Conservation (phyloP, 129 eudicot species). For the Rutidosis leptorrhynchoides region DNA sequence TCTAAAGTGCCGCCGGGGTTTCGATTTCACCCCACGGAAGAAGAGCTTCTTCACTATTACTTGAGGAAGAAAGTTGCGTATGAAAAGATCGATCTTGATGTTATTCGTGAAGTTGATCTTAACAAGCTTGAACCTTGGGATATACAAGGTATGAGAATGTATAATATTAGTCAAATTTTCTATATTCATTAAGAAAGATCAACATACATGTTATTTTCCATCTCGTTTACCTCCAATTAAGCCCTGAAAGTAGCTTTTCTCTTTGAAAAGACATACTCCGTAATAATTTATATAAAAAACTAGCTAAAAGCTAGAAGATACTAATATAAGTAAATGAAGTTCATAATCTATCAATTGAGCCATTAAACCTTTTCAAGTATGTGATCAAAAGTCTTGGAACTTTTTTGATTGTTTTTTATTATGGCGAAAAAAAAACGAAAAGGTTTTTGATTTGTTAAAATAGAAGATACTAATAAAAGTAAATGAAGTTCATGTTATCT, state of each 20-base stretch:
- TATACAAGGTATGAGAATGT: slow-evolving; percentile 47
- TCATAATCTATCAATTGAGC: neutral
- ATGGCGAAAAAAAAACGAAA: too few species aligned
- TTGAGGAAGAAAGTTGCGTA: slow-evolving; percentile 55
- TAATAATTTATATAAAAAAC: neutral
- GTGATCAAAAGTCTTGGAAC: neutral
- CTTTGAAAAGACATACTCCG: neutral
- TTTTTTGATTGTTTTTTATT: too few species aligned
- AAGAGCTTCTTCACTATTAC: slow-evolving; percentile 63
- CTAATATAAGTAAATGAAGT: neutral
- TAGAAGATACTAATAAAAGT: neutral
- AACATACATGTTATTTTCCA: neutral
- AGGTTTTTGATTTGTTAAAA: too few species aligned
- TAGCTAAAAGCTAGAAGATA: neutral
- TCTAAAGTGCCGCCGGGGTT: slow-evolving; percentile 73
- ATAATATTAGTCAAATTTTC: neutral
- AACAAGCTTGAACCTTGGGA: slow-evolving; percentile 92
- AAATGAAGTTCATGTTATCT: neutral
- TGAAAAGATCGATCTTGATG: slow-evolving; percentile 69
- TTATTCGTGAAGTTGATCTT: slow-evolving; percentile 77
- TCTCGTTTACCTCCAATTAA: too few species aligned
- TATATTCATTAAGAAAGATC: neutral
- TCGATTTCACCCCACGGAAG: slow-evolving; percentile 71
- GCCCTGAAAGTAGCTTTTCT: neutral
- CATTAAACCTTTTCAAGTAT: neutral